Conservation (phyloP, 2,329 filamentous ascomycete genomes). For the Verticillium isaacii region DNA sequence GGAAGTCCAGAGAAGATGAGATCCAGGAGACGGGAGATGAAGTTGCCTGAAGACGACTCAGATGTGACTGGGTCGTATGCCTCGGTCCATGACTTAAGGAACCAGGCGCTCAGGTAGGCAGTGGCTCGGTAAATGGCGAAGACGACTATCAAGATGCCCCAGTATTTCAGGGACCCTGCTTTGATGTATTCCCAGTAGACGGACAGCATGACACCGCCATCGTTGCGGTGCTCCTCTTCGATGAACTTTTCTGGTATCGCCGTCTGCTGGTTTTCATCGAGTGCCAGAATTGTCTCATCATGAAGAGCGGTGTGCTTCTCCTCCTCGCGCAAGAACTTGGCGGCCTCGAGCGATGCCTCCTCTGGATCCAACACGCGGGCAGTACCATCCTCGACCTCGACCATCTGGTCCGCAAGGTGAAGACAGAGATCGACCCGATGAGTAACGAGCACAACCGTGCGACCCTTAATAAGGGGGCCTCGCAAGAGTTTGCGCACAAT, state of each 20-base stretch:
- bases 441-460: conserved; percentile 75
- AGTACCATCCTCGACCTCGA: conserved; percentile 62
- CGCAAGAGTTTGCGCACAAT: conserved; percentile 59
- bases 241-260: conserved; percentile 70
- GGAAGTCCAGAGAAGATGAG: conserved; percentile 50
- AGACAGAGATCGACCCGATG: conserved; percentile 75
- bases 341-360: conserved; percentile 29
- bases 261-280: conserved; percentile 33
- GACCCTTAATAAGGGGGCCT: conserved; percentile 53
- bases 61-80: conserved; percentile 44
- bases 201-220: conserved; percentile 68
- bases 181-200: conserved; percentile 86
- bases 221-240: conserved; percentile 68
- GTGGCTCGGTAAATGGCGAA: conserved; percentile 60
- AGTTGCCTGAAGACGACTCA: conserved; percentile 6
- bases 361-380: conserved; percentile 45
- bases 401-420: conserved; percentile 66
- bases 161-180: conserved; percentile 71
- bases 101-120: conserved; percentile 68
- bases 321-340: conserved; percentile 12
- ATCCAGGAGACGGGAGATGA: conserved; percentile 16
- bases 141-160: conserved; percentile 59
- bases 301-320: conserved; percentile 19
- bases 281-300: conserved; percentile 19
- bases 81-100: conserved; percentile 84